Evolutionary conservation across 768 basidiomycete species (phyloP).

Genomic region (Phanerodontia chrysosporium): DNA sequence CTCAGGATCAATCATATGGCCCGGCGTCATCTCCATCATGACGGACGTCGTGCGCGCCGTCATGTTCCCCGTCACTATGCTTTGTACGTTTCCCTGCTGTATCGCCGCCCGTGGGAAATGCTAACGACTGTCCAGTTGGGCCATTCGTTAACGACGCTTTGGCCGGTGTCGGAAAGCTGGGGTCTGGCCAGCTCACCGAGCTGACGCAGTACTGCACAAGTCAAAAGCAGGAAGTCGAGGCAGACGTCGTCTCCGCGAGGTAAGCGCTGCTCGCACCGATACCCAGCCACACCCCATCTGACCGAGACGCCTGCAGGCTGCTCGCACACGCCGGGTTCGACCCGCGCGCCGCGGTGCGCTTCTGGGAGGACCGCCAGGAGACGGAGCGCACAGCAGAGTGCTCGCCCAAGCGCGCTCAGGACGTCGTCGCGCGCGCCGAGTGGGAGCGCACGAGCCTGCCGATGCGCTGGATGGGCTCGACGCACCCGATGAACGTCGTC

Average conservation of each 20-base stretch:
- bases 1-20: constrained; percentile 76
- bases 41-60: constrained; percentile 75
- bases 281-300: not conserved
- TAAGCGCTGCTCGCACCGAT: constrained; percentile 22
- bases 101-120: constrained; percentile 29
- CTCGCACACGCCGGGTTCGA: constrained; percentile 91
- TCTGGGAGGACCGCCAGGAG: constrained; percentile 69
- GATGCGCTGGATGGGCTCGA: constrained; percentile 38
- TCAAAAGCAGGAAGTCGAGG: constrained; percentile 85
- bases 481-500: constrained; percentile 67
- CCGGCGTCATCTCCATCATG: constrained; percentile 70
- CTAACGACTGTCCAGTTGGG: constrained; percentile 47
- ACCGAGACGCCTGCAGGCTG: constrained; percentile 44
- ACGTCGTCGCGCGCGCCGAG: constrained; percentile 29
- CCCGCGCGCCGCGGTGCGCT: constrained; percentile 72
- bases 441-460: constrained; percentile 29
- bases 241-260: constrained; percentile 85
- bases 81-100: constrained; percentile 33
- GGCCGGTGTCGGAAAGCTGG: constrained; percentile 72
- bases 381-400: constrained; percentile 39
- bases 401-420: constrained; percentile 26
- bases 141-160: constrained; percentile 96
- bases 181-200: constrained; percentile 70
- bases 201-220: constrained; percentile 75
- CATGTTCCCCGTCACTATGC: constrained; percentile 84